Evolutionary conservation across 352 stramenopile species (phyloP).

Genomic region (Elongisporangium senticosum): DNA sequence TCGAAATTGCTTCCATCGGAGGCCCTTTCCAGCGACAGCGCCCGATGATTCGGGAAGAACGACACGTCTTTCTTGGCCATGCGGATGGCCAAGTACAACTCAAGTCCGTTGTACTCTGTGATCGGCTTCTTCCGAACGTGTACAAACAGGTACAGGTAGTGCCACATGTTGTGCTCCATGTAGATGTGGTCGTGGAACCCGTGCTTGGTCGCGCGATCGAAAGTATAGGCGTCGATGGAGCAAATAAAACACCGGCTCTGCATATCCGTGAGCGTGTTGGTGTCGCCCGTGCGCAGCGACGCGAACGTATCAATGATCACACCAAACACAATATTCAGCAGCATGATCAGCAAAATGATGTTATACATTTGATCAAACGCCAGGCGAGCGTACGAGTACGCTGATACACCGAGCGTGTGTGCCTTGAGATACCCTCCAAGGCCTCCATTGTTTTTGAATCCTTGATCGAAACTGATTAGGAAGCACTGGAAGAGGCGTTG

Average conservation of each 20-base stretch:
- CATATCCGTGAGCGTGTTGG: conserved; percentile 65
- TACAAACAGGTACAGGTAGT: conserved; percentile 76
- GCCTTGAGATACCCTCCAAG: conserved; percentile 44
- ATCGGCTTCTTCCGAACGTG: conserved; percentile 76
- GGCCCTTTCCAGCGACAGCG: conserved; percentile 37
- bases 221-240: conserved; percentile 75
- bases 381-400: conserved; percentile 45
- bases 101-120: conserved; percentile 75
- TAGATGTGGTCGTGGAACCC: conserved; percentile 75
- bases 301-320: conserved; percentile 83
- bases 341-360: conserved; percentile 58
- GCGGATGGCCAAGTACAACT: conserved; percentile 70
- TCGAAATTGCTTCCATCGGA: not conserved
- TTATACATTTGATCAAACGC: conserved; percentile 68
- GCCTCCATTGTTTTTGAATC: conserved; percentile 58
- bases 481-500: conserved; percentile 71
- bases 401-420: conserved; percentile 26
- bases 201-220: conserved; percentile 56
- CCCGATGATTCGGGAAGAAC: conserved; percentile 66
- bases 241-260: conserved; percentile 75
- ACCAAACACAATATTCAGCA: conserved; percentile 76
- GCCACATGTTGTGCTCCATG: conserved; percentile 77
- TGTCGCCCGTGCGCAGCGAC: conserved; percentile 54
- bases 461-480: conserved; percentile 63
- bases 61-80: conserved; percentile 76